Evolutionary conservation across 192 early-diverging fungal genomes (phyloP).

Genomic region (Coemansia sp.): DNA sequence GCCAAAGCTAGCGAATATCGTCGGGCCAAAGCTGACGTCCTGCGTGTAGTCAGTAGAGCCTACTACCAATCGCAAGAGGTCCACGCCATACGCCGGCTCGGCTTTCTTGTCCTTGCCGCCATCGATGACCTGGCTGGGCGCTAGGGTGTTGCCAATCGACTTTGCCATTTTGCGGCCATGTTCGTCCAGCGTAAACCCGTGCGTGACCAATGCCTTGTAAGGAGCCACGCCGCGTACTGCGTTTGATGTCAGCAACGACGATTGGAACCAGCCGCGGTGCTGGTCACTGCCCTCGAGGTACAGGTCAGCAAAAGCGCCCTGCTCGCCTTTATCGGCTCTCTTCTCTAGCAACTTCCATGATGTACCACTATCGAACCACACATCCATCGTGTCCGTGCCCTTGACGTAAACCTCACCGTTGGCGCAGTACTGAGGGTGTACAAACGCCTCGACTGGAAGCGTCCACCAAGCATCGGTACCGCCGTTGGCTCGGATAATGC

Average conservation of each 20-base stretch:
- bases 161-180: slow-evolving; percentile 84
- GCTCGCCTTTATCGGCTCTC: slow-evolving; percentile 26
- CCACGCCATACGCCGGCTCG: slow-evolving; percentile 74
- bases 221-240: slow-evolving; percentile 70
- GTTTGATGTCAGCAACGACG: slow-evolving; percentile 72
- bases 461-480: slow-evolving; percentile 78
- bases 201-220: slow-evolving; percentile 71
- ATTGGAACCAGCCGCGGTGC: slow-evolving; percentile 88
- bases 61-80: slow-evolving; percentile 74
- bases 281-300: slow-evolving; percentile 82
- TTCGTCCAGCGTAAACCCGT: slow-evolving; percentile 84
- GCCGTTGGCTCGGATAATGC: slow-evolving; percentile 57
- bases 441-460: slow-evolving; percentile 62
- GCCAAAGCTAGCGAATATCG: slow-evolving; percentile 63
- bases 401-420: slow-evolving; percentile 62
- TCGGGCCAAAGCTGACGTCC: slow-evolving; percentile 73
- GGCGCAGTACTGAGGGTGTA: slow-evolving; percentile 62
- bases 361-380: slow-evolving; percentile 85
- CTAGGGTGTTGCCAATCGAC: slow-evolving; percentile 77
- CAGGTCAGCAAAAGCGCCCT: slow-evolving; percentile 64
- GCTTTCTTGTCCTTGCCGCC: slow-evolving; percentile 73
- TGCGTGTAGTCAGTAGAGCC: slow-evolving; percentile 75
- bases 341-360: slow-evolving; percentile 71
- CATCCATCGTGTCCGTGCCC: slow-evolving; percentile 85
- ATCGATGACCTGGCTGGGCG: slow-evolving; percentile 63